Evolutionary conservation across 1,139 yeast genomes (phyloP).

Genomic region (Hyphopichia khmerensis): DNA sequence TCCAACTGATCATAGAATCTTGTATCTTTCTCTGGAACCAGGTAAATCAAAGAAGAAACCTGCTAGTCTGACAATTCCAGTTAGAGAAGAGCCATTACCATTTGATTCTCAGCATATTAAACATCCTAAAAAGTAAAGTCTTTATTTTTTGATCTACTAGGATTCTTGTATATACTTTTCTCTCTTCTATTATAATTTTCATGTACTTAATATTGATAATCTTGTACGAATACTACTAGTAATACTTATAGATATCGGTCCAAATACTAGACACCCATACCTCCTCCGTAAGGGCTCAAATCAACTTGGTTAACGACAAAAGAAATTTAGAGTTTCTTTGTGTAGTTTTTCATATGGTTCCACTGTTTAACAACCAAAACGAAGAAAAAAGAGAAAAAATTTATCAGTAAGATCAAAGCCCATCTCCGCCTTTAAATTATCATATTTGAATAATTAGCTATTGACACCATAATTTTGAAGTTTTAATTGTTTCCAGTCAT

Average conservation of each 20-base stretch:
- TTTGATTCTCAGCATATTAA: slow-evolving; percentile 23
- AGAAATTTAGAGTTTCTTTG: too few relatives aligned
- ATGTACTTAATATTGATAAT: background rate
- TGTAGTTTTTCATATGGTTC: background rate
- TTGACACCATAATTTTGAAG: too few relatives aligned
- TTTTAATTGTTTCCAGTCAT: too few relatives aligned
- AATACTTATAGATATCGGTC: too few relatives aligned
- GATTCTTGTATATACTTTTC: slow-evolving; percentile 1
- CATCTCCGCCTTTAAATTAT: background rate
- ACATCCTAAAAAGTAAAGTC: slow-evolving; percentile 8
- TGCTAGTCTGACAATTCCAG: slow-evolving; percentile 67
- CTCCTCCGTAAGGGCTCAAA: background rate
- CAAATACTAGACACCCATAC: background rate
- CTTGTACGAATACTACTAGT: background rate
- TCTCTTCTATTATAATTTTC: background rate
- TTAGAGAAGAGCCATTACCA: slow-evolving; percentile 38
- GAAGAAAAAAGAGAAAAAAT: too few relatives aligned
- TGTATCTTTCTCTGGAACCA: slow-evolving; percentile 52
- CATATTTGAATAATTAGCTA: too few relatives aligned
- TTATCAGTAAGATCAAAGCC: background rate
- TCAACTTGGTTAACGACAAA: too few relatives aligned
- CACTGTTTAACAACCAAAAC: background rate
- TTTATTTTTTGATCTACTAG: background rate
- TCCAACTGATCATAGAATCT: slow-evolving; percentile 59
- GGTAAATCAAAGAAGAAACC: slow-evolving; percentile 53